phyloP scores from a whole-genome alignment of 2,329 filamentous ascomycete species.

The Ophiostoma angusticollis region DNA sequence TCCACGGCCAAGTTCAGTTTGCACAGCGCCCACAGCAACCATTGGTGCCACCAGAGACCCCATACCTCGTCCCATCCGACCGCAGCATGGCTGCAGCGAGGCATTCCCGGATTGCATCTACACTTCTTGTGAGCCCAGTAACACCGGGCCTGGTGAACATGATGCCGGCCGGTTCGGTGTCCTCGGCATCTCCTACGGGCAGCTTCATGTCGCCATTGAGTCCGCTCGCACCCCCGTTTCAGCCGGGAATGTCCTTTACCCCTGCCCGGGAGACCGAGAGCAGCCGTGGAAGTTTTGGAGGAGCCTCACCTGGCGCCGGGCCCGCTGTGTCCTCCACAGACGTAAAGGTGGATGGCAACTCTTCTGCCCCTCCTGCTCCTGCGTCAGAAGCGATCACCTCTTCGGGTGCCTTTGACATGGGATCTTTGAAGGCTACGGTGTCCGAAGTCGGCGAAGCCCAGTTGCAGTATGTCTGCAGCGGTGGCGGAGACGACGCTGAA shows the following conservation, averaged over 20 bases:
- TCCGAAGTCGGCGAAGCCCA: background rate
- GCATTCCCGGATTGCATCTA: too few relatives aligned
- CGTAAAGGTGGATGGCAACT: too few relatives aligned
- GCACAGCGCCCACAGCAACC: background rate
- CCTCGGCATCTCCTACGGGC: background rate
- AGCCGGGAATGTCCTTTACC: constrained; percentile 14
- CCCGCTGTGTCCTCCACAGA: too few relatives aligned
- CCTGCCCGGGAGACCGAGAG: too few relatives aligned
- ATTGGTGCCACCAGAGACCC: background rate
- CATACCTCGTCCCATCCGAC: background rate
- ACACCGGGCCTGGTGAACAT: background rate
- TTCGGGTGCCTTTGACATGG: too few relatives aligned
- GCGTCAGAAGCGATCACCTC: too few relatives aligned
- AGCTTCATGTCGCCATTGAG: constrained; percentile 5
- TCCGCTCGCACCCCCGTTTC: constrained; percentile 19
- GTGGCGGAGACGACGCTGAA: background rate
- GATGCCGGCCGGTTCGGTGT: background rate
- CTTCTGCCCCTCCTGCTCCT: too few relatives aligned
- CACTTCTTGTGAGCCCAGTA: constrained; percentile 2
- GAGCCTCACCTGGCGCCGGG: background rate
- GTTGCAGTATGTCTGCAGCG: too few relatives aligned
- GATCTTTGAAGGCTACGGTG: too few relatives aligned
- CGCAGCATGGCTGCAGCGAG: too few relatives aligned
- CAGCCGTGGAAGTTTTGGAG: too few relatives aligned
- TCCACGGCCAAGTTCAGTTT: background rate